Evolutionary conservation across 352 stramenopile genomes (phyloP), one percentile per base, ranked within the genome.

Genomic region (Phytophthora nicotianae): DNA sequence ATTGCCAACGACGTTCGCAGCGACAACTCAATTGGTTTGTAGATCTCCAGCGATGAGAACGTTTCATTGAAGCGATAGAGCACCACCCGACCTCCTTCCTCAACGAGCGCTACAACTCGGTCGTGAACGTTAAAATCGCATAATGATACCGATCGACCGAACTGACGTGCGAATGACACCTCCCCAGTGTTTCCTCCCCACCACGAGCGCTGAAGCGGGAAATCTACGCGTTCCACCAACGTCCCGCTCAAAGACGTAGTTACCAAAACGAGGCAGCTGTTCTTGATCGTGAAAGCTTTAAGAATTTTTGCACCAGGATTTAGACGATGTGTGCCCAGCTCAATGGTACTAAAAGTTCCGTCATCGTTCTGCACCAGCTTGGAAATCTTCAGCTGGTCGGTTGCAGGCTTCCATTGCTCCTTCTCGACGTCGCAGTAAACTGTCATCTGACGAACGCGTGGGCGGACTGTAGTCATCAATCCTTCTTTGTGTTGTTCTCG

Each of bases 1-100:
- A 77, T 55, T n/a, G 9, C 26, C 46, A 74, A 46, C 16, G 64
- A 71, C 9, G 54, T 74, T 24, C 55, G 45, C 10, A 77, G 11
- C 20, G 59, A 63, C 21, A 77, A 27, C 4, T 71, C 65, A 8
- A 74, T 21, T 10, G 50, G 50, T 27, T 71, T 71, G 50, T 67
- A 73, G 32, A 76, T 43, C n/a, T 77, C 69, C 7, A 77, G 48
- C 5, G 55, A 59, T 9, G 29, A 54, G 32, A 68, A 68, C 1
- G 20, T 42, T 10, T 77, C 64, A 32, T 71, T 71, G 48, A 74
- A 77, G 2, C 69, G 59, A 23, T 77, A 77, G 0, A 77, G n/a
- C 17, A 52, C 17, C 27, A 71, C 59, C 14, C 59, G 41, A n/a
- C 64, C 69, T 7, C 45, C 23, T 46, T 70, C 63, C 16, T 70